Evolutionary conservation across 2,329 filamentous ascomycete species (phyloP), one percentile per base, ranked within the genome.

Genomic region (Dactylellina parvicollis): DNA sequence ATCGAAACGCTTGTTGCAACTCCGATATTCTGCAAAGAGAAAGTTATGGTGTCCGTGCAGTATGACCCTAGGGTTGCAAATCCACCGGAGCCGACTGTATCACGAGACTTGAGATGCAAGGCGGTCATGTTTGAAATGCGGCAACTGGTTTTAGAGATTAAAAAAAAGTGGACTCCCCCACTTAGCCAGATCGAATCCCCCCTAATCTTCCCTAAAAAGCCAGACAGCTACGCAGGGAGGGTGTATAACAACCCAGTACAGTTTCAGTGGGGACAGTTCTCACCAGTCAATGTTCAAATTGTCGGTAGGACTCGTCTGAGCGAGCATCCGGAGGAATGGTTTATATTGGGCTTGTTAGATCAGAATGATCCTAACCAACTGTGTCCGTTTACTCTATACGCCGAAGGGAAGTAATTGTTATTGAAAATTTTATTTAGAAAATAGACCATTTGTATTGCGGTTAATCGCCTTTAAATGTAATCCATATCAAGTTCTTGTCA

Each of bases 251-350:
- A 57, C 2, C 10, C 3, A 7, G 52, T 64, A 4, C 38, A 26
- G 2, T 65, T 59, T 26, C 24, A 60, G 16, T 44, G 44, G 42
- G 22, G 12, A 4, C n/a, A 47, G 3, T 65, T 50, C 4, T 4
- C 16, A 10, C 26, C 40, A 28, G 28, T 71, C 12, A 26, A 60
- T 1, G 16, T 72, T 16, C 42, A 64, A 10, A 36, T 72, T 3
- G 5, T 72, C 18, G 67, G 59, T 4, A 59, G 67, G n/a, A 59
- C 44, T 2, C 59, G 67, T 0, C 50, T 36, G 44, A 65, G 59
- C 12, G 44, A 65, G 22, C 52, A 65, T 16, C 36, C 24, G 14
- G 30, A 7, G 12, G 42, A 65, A 24, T 72, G 59, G 67, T 26
- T 59, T 20, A 50, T 65, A 18, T 30, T 72, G 28, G 59, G 49